Base-by-base conservation (phyloP, 1,284 basidiomycete species). In the Apiotrichum gamsii region DNA sequence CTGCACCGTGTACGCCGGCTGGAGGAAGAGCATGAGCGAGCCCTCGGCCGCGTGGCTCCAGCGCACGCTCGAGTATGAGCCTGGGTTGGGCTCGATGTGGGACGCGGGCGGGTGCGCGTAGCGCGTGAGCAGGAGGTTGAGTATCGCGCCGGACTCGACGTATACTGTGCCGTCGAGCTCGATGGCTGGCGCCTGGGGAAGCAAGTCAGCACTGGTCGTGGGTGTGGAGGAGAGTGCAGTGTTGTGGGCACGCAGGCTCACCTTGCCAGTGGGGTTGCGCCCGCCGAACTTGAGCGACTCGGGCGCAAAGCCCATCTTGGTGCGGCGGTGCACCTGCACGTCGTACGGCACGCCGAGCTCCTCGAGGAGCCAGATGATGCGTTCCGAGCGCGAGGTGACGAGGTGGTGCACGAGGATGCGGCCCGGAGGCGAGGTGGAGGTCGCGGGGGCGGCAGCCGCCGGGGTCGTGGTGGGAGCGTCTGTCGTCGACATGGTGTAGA, bases 41-140 rank as follows among this genome's bases (percentile, higher is more conserved):
- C 61, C 68, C 45, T 70, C 68, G 33, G 61, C 40, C 36, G 61
- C 67, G 52, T 65, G 62, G 16, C 52, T 42, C 65, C 64, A 70
- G 52, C 58, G 65, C 14, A 57, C 39, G 24, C 49, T 53, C 16
- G 16, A 16, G 19, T 23, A 11, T 11, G 6, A 11, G 25, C 25
- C 25, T 9, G 34, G 21, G 3, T 18, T 11, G 16, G 34, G 5
- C 40, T 57, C 49, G 35, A 59, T 47, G 19, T 46, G 46, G 5
- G 57, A 35, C 11, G 43, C 48, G 8, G 42, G 13, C 1, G 40
- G 15, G 13, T 42, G 13, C 21, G 40, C n/a, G 15, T 8, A 38
- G 18, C 25, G 28, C 13, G 34, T 10, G 13, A 70, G 51, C 29
- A 70, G 52, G 24, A 52, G 46, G 43, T 61, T 50, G 23, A 64